Evolutionary conservation across 352 stramenopile genomes (phyloP), one percentile per base, ranked within the genome.

Genomic region (Phytophthora fragariae): DNA sequence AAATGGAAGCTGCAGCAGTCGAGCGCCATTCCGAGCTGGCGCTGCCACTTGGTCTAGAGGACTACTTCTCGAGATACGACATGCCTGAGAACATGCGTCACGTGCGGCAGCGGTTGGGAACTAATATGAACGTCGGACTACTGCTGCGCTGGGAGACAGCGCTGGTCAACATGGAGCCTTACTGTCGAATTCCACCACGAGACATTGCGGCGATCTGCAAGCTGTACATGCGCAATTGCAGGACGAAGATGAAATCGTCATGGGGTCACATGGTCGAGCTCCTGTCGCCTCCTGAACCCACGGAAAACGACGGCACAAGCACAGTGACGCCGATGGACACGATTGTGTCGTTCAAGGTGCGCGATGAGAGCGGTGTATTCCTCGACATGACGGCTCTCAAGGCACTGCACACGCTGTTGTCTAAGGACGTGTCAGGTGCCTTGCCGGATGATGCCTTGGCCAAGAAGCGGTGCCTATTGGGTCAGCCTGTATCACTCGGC

Each of bases 61-160:
- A 96, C 69, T 97, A 97, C 62, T 96, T 97, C 60, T 94, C 89
- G 2, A 82, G 67, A 47, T 93, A 94, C 71, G 89, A 96, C 35
- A 81, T 96, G 39, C 86, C 85, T 0, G 67, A 82, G 41, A 72
- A 59, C 53, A 94, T 96, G 89, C 84, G 80, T 46, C 76, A 92
- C 59, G 76, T 92, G 21, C 84, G 90, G 14, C 65, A 76, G 21
- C 79, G 79, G 17, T 65, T 93, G 63, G 75, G 83, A 15, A n/a
- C 77, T 3, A 86, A 84, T 52, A 80, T 95, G 76, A 95, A 97
- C 65, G 85, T 92, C 31, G 89, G 90, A 0, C 46, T 97, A 9
- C 61, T 94, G 27, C 73, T 97, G 15, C 90, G 90, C 10, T 97
- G 90, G 90, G 88, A 94, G 62, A 94, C 81, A 41, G 89, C 88